Evolutionary conservation across 805 yeast species (phyloP).

Genomic region (Ogataea methanolica): DNA sequence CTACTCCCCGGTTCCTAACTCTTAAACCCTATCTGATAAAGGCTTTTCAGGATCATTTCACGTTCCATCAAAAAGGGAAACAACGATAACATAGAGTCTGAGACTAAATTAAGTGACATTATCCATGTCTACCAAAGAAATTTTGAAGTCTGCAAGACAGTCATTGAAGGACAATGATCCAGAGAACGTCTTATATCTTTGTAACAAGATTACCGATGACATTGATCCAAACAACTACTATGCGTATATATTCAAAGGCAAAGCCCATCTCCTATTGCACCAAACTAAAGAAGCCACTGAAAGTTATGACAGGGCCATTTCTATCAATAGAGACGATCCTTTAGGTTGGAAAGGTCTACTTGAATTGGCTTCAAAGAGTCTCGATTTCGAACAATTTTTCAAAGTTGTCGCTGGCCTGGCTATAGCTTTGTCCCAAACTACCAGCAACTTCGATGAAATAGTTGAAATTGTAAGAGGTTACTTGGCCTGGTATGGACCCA

Average conservation of each 20-base stretch:
- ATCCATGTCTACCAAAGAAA: constrained; percentile 8
- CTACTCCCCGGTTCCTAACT: too few relatives aligned
- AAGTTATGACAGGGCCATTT: constrained; percentile 46
- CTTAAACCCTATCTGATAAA: too few relatives aligned
- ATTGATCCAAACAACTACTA: constrained; percentile 54
- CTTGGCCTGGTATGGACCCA: constrained; percentile 26
- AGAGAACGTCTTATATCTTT: constrained; percentile 54
- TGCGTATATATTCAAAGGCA: constrained; percentile 71
- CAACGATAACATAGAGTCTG: too few relatives aligned
- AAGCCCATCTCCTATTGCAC: constrained; percentile 48
- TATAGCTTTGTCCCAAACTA: constrained; percentile 36
- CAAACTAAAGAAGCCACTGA: constrained; percentile 35
- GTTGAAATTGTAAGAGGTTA: constrained; percentile 44
- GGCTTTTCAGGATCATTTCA: too few relatives aligned
- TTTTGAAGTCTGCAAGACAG: constrained; percentile 44
- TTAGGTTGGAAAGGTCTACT: constrained; percentile 82
- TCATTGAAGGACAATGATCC: constrained; percentile 55
- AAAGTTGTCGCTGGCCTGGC: constrained; percentile 41
- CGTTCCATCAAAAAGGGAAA: too few relatives aligned
- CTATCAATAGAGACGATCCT: constrained; percentile 44
- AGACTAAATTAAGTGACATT: too few relatives aligned
- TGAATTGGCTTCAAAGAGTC: constrained; percentile 35
- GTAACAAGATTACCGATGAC: constrained; percentile 49
- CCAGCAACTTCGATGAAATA: constrained; percentile 44
- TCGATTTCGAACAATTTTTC: constrained; percentile 43